phyloP scores from a whole-genome alignment of 768 basidiomycete genomes.

The Lactarius deliciosus region DNA sequence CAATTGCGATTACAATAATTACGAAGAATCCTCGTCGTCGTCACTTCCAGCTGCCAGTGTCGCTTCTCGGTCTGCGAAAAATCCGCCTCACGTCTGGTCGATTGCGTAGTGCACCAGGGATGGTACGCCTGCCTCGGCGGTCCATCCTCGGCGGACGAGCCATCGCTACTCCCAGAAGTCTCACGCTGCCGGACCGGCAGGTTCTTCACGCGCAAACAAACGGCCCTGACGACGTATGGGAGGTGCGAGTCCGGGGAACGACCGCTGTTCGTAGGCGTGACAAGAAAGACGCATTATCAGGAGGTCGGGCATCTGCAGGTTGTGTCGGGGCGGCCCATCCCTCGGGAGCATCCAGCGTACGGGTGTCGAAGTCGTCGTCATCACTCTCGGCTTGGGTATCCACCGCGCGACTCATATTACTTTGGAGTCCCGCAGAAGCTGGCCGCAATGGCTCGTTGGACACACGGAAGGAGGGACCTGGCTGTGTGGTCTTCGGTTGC shows the following conservation, averaged over 20 bases:
- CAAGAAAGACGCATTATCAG: conserved; percentile 21
- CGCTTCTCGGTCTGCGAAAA: conserved; percentile 17
- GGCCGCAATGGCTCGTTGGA: conserved; percentile 11
- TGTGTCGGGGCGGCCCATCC: conserved; percentile 17
- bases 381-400: conserved; percentile 18
- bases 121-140: conserved; percentile 5
- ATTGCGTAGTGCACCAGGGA: conserved; percentile 10
- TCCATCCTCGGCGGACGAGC: conserved; percentile 25
- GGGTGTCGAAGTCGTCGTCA: conserved; percentile 32
- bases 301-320: not conserved
- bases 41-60: conserved; percentile 2
- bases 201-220: conserved; percentile 13
- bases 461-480: conserved; percentile 33
- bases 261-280: conserved; percentile 28
- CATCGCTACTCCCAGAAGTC: conserved; percentile 25
- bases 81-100: conserved; percentile 25
- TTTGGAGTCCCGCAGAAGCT: conserved; percentile 13
- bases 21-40: conserved; percentile 18
- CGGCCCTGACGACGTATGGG: conserved; percentile 13
- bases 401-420: conserved; percentile 21
- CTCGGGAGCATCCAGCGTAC: conserved; percentile 13
- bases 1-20: not conserved
- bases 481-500: conserved; percentile 58
- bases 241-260: conserved; percentile 26
- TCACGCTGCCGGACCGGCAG: conserved; percentile 10